Base-by-base conservation (phyloP, 2,329 filamentous ascomycete genomes). In the Nigrograna mackinnonii region DNA sequence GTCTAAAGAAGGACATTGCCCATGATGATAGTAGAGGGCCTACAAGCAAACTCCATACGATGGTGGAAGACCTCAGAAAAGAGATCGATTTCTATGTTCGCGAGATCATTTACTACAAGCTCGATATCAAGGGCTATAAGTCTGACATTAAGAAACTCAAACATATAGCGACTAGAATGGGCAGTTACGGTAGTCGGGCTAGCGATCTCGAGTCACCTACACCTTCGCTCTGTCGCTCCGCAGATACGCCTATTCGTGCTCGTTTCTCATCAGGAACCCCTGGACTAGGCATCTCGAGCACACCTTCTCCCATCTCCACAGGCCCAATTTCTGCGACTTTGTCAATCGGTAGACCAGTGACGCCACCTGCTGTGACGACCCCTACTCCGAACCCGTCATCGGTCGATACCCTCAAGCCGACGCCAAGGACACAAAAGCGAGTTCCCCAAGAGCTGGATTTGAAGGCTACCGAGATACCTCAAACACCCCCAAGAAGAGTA, bases 61-160 rank as follows among this genome's bases (percentile, higher is more conserved):
- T 44, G 6, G 39, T 65, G 3, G 46, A 55, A 26, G 55, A 58
- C 22, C 49, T 76, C 37, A 66, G 66, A 35, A 59, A 61, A 37
- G 69, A 72, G 40, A 65, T 73, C 11, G 64, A 68, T 20, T 68
- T 71, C 46, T 72, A 74, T 39, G 60, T 76, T 22, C 56, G 69
- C n/a, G 74, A 77, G 35, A 75, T 75, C 40, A 69, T 76, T 18
- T 64, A 73, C 37, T 76, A 74, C 60, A 77, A 76, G 51, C 65
- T 76, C 21, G 74, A 78, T 39, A 65, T 75, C 39, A 69, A 66
- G 38, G 70, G 70, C 13, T 77, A 75, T 57, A 74, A 70, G 49
- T 62, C 58, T 17, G 64, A 68, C 24, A 65, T 68, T 41, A 67
- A 61, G 41, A 67, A 65, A 37, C 48, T 67, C 24, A 65, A 65